Evolutionary conservation across 495 filamentous ascomycete genomes (phyloP), one percentile per base, ranked within the genome.

Genomic region (Aspergillus affinis): DNA sequence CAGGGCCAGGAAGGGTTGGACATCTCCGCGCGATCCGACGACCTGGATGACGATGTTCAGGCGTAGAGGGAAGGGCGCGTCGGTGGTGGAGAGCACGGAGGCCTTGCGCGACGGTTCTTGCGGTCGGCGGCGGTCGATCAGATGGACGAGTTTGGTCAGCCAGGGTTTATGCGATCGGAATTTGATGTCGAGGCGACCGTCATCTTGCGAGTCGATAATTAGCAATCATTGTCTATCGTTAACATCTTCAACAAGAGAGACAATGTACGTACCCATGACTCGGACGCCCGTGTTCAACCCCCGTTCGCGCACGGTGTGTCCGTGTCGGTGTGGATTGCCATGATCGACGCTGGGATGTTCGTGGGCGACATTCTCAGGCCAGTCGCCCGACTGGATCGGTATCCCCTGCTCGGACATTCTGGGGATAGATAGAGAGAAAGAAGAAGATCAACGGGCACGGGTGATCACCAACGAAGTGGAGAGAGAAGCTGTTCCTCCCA

Each of bases 41-140:
- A 93, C 86, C 67, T 91, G 89, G 63, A 92, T 90, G 32, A 92
- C 89, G 54, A 92, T 82, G 69, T 92, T 91, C 46, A 91, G 72
- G 18, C 67, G 61, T 30, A 81, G 65, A 9, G 83, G 84, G n/a
- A 72, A 77, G 65, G 85, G 79, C 8, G 84, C 86, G 47, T 84
- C 84, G 0, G 88, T 71, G 18, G 88, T 71, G n/a, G 81, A n/a
- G 9, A 44, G 19, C 2, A 57, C 48, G 41, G 57, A 63, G 17
- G 62, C 55, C n/a, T 48, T 30, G 2, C 55, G 57, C 21, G 53
- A 21, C 4, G 15, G 23, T 13, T 36, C 23, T 81, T 6, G 82
- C 76, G 17, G 88, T 87, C 53, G 89, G 81, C 65, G 89, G 87
- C 53, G 83, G 80, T 41, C 83, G 80, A 15, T 79, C 75, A 36